A percentile compares a stretch with the other conserved stretches of the same genome.
Conservation (phyloP, 2,329 filamentous ascomycete genomes). For the Pseudogymnoascus sp. region DNA sequence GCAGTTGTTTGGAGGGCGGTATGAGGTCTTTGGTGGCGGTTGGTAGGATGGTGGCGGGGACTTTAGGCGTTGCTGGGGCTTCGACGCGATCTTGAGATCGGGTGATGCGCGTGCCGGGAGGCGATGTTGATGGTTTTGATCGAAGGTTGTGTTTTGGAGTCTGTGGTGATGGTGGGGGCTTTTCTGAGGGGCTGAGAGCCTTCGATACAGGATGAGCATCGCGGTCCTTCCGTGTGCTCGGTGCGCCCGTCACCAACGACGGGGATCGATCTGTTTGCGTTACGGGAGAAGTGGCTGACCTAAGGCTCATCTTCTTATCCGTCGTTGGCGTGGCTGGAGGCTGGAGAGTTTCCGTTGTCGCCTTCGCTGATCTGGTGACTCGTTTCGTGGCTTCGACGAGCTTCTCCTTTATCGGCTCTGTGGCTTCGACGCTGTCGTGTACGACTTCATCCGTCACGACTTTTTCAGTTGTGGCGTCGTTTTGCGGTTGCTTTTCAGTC, state of each 20-base stretch:
- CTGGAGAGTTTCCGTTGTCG: background rate
- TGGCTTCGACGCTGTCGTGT: background rate
- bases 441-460: background rate
- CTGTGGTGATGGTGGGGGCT: constrained; percentile 10
- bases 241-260: constrained; percentile 18
- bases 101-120: background rate
- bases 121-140: background rate
- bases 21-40: background rate
- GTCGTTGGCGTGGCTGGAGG: background rate
- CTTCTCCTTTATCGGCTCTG: background rate
- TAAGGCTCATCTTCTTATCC: constrained; percentile 3
- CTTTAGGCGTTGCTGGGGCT: background rate
- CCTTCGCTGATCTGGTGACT: background rate
- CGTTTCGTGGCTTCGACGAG: background rate
- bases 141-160: background rate
- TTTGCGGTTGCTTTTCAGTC: background rate
- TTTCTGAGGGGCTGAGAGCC: constrained; percentile 20
- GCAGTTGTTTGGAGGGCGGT: background rate
- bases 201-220: constrained; percentile 25
- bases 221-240: constrained; percentile 19
- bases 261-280: constrained; percentile 13
- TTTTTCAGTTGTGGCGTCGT: background rate
- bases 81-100: background rate
- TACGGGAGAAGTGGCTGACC: constrained; percentile 6
- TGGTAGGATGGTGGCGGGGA: background rate